These are phyloP conservation scores for Hyphodiscus sp. DNA, from an alignment of 2,329 filamentous ascomycete genomes.

Conservation along the genomic window DNA sequence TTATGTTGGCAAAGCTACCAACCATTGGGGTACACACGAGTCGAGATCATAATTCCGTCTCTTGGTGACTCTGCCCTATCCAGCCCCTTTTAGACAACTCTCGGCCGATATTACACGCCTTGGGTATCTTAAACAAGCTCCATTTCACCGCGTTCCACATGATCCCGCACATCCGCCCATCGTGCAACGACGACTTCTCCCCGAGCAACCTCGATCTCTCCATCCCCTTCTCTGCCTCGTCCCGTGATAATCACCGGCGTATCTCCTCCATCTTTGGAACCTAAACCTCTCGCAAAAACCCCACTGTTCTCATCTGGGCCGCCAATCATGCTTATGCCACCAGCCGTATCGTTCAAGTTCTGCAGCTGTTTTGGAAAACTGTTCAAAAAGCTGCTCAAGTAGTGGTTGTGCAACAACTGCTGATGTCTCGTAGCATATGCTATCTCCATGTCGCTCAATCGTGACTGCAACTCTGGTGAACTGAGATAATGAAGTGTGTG, in stretches of 20 bases:
- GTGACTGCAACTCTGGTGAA: slow-evolving; percentile 44
- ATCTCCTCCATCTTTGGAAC: slow-evolving; percentile 61
- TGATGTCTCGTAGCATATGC: slow-evolving; percentile 83
- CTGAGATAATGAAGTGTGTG: slow-evolving; percentile 69
- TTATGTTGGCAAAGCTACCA: too few species aligned
- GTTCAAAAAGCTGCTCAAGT: slow-evolving; percentile 74
- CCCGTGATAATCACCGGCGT: slow-evolving; percentile 80
- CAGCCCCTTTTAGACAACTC: too few species aligned
- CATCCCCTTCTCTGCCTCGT: slow-evolving; percentile 58
- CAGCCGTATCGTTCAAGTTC: slow-evolving; percentile 82
- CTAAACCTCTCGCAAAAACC: slow-evolving; percentile 73
- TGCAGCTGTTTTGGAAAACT: slow-evolving; percentile 75
- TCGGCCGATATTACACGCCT: slow-evolving; percentile 24
- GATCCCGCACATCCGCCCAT: slow-evolving; percentile 33
- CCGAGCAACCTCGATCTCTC: slow-evolving; percentile 43
- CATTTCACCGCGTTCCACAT: slow-evolving; percentile 14
- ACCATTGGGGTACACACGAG: too few species aligned
- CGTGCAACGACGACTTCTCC: slow-evolving; percentile 26
- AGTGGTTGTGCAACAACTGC: slow-evolving; percentile 76
- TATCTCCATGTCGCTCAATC: slow-evolving; percentile 71
- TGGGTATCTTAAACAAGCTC: slow-evolving; percentile 23
- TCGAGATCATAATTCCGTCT: too few species aligned
- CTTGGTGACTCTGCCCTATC: too few species aligned
- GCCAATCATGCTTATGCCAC: slow-evolving; percentile 89
- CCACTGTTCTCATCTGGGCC: slow-evolving; percentile 74